Percentiles rank a stretch among this genome's conserved stretches.
phyloP scores from a whole-genome alignment of 352 stramenopile species.

The Phytophthora litchii region DNA sequence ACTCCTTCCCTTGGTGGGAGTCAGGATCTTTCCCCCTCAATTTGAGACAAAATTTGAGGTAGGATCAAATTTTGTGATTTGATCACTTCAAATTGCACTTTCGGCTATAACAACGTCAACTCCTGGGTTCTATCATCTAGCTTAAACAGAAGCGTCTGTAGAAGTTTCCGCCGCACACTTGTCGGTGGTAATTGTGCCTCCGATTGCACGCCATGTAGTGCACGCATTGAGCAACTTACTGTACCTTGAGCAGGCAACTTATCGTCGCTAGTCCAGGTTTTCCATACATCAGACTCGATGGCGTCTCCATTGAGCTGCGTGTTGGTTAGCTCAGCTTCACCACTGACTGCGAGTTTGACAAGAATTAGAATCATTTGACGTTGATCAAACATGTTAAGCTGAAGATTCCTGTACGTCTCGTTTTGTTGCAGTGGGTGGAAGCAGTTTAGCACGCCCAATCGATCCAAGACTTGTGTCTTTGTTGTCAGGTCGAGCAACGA shows the following conservation, averaged over 20 bases:
- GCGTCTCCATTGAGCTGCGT: slow-evolving; percentile 51
- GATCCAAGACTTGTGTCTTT: slow-evolving; percentile 69
- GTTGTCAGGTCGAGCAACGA: slow-evolving; percentile 68
- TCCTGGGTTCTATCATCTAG: slow-evolving; percentile 58
- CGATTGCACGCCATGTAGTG: slow-evolving; percentile 43
- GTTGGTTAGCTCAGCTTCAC: slow-evolving; percentile 56
- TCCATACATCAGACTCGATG: slow-evolving; percentile 60
- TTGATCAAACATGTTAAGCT: slow-evolving; percentile 56
- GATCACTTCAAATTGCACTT: slow-evolving; percentile 36
- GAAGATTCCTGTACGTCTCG: slow-evolving; percentile 58
- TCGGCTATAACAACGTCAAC: slow-evolving; percentile 19
- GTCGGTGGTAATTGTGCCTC: slow-evolving; percentile 55
- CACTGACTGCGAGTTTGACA: slow-evolving; percentile 49
- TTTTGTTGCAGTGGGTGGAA: slow-evolving; percentile 67
- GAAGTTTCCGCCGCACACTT: slow-evolving; percentile 62
- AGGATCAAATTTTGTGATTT: slow-evolving; percentile 21
- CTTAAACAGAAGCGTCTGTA: slow-evolving; percentile 67
- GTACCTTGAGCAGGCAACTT: slow-evolving; percentile 51
- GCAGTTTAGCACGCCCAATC: slow-evolving; percentile 63
- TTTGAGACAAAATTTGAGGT: slow-evolving; percentile 11
- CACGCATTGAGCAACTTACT: slow-evolving; percentile 55
- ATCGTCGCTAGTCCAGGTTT: slow-evolving; percentile 57
- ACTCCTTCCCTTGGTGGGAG: slow-evolving; percentile 25
- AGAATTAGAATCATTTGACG: slow-evolving; percentile 62
- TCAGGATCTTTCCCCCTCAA: slow-evolving; percentile 20